Base-by-base conservation (phyloP, 352 stramenopile species). In the Halophytophthora batemanensis region DNA sequence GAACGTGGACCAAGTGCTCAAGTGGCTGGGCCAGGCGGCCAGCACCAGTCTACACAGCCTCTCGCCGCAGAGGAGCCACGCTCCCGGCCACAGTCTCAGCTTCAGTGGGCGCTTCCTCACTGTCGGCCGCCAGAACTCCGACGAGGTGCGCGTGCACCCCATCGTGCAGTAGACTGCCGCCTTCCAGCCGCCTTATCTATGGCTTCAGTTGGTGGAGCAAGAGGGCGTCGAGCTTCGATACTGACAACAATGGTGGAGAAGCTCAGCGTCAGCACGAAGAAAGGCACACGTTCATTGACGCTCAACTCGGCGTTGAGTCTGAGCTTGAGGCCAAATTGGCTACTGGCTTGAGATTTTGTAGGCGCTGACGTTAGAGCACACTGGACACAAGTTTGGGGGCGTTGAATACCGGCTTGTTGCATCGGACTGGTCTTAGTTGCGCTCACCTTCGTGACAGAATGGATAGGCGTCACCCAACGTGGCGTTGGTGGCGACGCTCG, bases 401-500 rank as follows among this genome's bases (percentile, higher is more conserved):
- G 2, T 50, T 45, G 17, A 49, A 53, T 10, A 45, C 21, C 39
- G 42, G 2, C 35, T 18, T 17, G 10, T 52, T 41, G 19, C 45
- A 37, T 21, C 29, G 25, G 22, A 13, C 23, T 49, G 18, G 40
- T 21, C 13, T 74, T 67, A 86, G 47, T 86, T 86, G 7, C 72
- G 67, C 52, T 86, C 74, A 19, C 74, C 78, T 50, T 77, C 60
- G 55, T 80, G 65, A 45, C 78, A 90, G 44, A 69, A 86, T 3
- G 79, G 79, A 34, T 76, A 90, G 31, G 66, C 52, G 34, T 84
- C 74, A 18, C 38, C 37, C 11, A 65, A 40, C 2, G 48, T 61
- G 21, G 18, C 36, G 18, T 62, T 63, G 19, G 34, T 46, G 21
- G 56, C 42, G 61, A 59, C 42, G 33, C 50, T 59, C 8, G 47